Evolutionary conservation across 1,284 basidiomycete genomes (phyloP), one percentile per base, ranked within the genome.

Genomic region (Uromyces viciae-fabae): DNA sequence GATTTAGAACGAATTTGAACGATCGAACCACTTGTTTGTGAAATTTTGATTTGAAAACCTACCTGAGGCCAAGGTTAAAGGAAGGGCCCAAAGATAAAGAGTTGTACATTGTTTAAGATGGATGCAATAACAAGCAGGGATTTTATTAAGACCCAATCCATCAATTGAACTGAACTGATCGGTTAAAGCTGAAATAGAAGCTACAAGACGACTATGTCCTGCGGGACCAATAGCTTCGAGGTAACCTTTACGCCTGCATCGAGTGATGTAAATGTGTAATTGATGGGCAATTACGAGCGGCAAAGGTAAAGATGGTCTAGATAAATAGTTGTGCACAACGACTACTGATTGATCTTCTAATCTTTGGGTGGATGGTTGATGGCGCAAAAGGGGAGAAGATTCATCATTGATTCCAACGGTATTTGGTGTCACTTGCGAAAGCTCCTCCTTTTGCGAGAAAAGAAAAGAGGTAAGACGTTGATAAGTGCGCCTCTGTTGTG

Each of bases 281-380:
- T 85, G 83, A 75, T 85, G 84, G 7, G 83, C 82, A 46, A 85
- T 84, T 19, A 84, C 81, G 25, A 85, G 75, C 25, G 85, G 84
- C 14, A 85, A 81, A 0, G 85, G 83, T 7, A 85, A 58, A 5
- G 81, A 83, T 9, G 84, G 84, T 36, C 82, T 82, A 0, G 82
- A 81, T 22, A 84, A 80, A 62, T 84, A 82, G 46, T 84, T 82
- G 46, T 81, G 81, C 7, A 85, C 56, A 14, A 83, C 79, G 36
- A 83, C 83, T 9, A 73, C 56, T 5, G 78, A 72, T 7, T 43
- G 42, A 46, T 81, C 81, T 66, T 76, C 66, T 22, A 76, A 31
- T 31, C 74, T 22, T 25, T 75, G 76, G 28, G 62, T 42, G 25
- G 74, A 75, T 17, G 68, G 82, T 46, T n/a, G 68, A 33, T 42